Evolutionary conservation across 345 rosid species (phyloP).

Genomic region (Syzygium grande): DNA sequence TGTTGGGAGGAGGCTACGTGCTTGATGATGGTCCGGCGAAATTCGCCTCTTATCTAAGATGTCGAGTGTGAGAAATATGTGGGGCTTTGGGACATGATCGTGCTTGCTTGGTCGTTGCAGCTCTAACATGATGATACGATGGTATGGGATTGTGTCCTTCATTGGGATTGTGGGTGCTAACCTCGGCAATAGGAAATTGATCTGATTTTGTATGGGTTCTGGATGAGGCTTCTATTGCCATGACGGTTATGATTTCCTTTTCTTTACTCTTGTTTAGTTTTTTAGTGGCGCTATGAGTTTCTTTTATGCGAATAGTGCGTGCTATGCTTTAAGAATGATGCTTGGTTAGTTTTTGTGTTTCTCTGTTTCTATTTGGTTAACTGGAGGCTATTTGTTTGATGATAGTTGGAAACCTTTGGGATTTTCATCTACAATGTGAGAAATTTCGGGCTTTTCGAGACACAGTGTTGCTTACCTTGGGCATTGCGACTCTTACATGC

Average conservation of each 20-base stretch:
- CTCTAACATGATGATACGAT: not conserved
- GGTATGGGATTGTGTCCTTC: not conserved
- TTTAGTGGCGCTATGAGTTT: not conserved
- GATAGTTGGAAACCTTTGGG: not conserved
- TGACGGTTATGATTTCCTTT: not conserved
- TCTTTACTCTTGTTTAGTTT: not conserved
- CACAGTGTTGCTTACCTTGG: not conserved
- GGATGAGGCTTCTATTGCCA: not conserved
- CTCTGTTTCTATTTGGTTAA: not conserved
- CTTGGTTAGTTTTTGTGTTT: not conserved
- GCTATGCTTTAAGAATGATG: not conserved
- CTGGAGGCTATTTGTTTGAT: not conserved
- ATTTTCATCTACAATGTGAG: not conserved
- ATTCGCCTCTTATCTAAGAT: not conserved
- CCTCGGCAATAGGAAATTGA: not conserved
- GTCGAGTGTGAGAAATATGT: not conserved
- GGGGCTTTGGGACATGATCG: not conserved
- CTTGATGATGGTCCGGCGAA: not conserved
- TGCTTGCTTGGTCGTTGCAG: not conserved
- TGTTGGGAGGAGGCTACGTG: not conserved
- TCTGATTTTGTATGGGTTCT: not conserved
- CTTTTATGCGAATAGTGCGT: not conserved
- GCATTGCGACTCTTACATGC: not conserved
- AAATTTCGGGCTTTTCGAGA: not conserved
- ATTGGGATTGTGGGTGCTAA: not conserved